Conservation (phyloP, 2,329 filamentous ascomycete genomes). For the Pseudogymnoascus sp. region DNA sequence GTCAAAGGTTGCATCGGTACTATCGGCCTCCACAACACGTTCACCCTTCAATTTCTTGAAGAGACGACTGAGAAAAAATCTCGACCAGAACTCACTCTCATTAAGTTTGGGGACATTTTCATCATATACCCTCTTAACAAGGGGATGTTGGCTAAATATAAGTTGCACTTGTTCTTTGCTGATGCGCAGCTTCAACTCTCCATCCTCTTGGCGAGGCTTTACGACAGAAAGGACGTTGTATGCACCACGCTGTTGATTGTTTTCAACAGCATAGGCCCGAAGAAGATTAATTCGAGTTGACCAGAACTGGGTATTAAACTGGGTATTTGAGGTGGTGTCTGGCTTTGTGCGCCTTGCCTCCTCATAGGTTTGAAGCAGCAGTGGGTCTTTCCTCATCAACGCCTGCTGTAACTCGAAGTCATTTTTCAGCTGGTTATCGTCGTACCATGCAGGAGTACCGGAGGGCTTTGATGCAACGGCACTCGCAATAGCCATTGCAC, state of each 20-base stretch:
- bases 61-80: constrained; percentile 85
- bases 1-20: constrained; percentile 73
- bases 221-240: constrained; percentile 92
- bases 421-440: constrained; percentile 68
- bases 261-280: constrained; percentile 84
- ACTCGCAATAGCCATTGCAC: constrained; percentile 70
- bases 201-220: constrained; percentile 70
- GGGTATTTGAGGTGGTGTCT: constrained; percentile 67
- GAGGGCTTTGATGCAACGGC: constrained; percentile 51
- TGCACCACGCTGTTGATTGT: constrained; percentile 74
- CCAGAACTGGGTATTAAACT: constrained; percentile 94
- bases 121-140: constrained; percentile 85
- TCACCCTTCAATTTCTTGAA: constrained; percentile 90
- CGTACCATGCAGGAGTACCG: constrained; percentile 54
- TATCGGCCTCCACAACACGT: constrained; percentile 70
- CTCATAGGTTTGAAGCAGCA: constrained; percentile 76
- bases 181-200: constrained; percentile 71
- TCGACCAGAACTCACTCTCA: constrained; percentile 81
- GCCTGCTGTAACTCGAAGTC: constrained; percentile 83
- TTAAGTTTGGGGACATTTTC: constrained; percentile 79
- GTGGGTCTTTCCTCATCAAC: constrained; percentile 71
- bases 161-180: constrained; percentile 87
- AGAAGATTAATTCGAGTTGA: constrained; percentile 78
- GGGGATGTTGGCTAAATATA: constrained; percentile 86
- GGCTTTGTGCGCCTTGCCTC: constrained; percentile 79